Evolutionary conservation across 2,329 filamentous ascomycete species (phyloP).

Genomic region (Westerdykella ornata): DNA sequence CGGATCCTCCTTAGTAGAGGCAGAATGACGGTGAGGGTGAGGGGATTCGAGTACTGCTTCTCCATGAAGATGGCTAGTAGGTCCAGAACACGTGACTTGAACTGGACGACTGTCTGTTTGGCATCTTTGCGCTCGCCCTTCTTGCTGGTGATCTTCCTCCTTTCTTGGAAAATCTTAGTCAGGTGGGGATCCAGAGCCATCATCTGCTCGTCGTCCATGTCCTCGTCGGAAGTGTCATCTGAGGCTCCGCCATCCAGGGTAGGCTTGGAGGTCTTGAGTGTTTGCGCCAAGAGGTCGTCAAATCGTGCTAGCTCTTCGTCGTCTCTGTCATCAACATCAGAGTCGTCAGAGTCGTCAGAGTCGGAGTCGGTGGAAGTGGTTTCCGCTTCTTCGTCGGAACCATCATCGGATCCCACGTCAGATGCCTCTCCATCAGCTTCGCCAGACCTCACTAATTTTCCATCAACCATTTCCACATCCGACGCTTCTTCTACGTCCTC

Average conservation of each 20-base stretch:
- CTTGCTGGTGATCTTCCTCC: constrained; percentile 57
- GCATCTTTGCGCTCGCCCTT: constrained; percentile 84
- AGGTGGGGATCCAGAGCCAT: constrained; percentile 78
- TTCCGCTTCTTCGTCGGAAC: background rate
- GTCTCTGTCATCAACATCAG: constrained; percentile 32
- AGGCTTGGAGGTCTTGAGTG: constrained; percentile 61
- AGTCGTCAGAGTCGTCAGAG: constrained; percentile 18
- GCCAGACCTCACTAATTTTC: constrained; percentile 24
- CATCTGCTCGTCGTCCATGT: constrained; percentile 97
- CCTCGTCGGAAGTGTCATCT: constrained; percentile 57
- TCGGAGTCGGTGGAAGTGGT: constrained; percentile 7
- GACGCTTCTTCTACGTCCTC: constrained; percentile 43
- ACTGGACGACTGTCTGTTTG: constrained; percentile 81
- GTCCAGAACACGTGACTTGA: constrained; percentile 91
- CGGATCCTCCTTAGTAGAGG: constrained; percentile 72
- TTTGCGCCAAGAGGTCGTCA: constrained; percentile 68
- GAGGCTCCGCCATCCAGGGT: constrained; percentile 53
- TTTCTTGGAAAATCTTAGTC: constrained; percentile 75
- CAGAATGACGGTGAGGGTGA: constrained; percentile 63
- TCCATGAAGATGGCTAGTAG: constrained; percentile 79
- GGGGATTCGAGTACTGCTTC: constrained; percentile 61
- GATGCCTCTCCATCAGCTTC: constrained; percentile 4
- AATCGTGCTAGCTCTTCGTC: constrained; percentile 55
- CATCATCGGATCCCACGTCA: constrained; percentile 6
- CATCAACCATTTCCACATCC: constrained; percentile 43